Evolutionary conservation across 257 asterid genomes (phyloP).

Genomic region (Solanum habrochaites): DNA sequence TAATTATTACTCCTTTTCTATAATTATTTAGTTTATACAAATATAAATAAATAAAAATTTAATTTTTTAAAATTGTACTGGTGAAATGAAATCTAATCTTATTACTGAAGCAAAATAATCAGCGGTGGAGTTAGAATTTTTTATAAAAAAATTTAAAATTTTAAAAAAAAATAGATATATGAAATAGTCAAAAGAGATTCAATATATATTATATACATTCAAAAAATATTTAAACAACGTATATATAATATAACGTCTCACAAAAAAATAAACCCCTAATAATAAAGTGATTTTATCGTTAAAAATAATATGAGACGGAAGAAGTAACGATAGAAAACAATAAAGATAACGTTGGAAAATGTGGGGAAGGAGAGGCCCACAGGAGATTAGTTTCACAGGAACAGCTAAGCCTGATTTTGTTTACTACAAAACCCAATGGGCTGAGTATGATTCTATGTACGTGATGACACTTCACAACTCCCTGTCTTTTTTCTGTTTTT

Average conservation of each 20-base stretch:
- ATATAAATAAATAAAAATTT: too few relatives aligned
- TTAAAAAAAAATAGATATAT: too few relatives aligned
- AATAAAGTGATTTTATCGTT: rapidly evolving
- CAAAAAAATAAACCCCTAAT: too few relatives aligned
- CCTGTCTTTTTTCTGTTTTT: background rate
- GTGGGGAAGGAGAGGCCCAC: background rate
- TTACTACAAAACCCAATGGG: background rate
- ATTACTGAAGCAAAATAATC: too few relatives aligned
- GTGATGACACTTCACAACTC: background rate
- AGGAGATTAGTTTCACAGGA: background rate
- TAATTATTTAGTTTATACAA: too few relatives aligned
- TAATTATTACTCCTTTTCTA: too few relatives aligned
- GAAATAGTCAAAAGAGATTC: rapidly evolving
- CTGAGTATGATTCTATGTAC: background rate
- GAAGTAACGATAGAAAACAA: background rate
- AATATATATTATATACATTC: too few relatives aligned
- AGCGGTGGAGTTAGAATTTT: rapidly evolving
- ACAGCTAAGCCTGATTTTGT: background rate
- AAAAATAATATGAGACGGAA: background rate
- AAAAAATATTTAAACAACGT: too few relatives aligned
- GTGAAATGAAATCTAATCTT: too few relatives aligned
- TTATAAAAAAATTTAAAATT: too few relatives aligned
- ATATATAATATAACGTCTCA: too few relatives aligned
- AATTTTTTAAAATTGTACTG: too few relatives aligned
- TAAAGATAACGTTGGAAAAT: background rate